Conservation (phyloP, 2,329 filamentous ascomycete genomes). For the Trichoderma oligosporum region DNA sequence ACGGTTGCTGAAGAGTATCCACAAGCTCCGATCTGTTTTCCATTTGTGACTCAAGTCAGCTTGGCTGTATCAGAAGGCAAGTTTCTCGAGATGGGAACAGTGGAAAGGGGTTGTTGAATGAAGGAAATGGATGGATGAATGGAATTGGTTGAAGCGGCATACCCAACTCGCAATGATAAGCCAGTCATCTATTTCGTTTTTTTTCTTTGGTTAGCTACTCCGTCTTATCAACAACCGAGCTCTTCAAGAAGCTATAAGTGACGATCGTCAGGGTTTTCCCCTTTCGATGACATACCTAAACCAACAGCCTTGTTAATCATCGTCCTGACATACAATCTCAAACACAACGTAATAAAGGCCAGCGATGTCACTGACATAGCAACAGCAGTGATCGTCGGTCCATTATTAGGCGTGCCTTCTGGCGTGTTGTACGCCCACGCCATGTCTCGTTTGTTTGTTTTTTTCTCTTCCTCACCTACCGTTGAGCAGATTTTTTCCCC, state of each 20-base stretch:
- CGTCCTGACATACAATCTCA: conserved; percentile 35
- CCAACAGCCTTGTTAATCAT: conserved; percentile 35
- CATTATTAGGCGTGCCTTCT: conserved; percentile 33
- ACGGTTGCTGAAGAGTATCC: conserved; percentile 36
- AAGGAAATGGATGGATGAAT: not conserved
- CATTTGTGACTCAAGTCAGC: not conserved
- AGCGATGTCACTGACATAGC: conserved; percentile 30
- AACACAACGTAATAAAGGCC: conserved; percentile 31
- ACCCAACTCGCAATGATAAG: conserved; percentile 29
- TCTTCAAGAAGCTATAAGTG: no score
- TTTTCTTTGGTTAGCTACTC: not conserved
- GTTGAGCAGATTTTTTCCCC: no score
- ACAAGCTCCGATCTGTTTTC: conserved; percentile 30
- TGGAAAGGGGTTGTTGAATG: no score
- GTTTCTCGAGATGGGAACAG: no score
- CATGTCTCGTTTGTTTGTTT: conserved; percentile 25
- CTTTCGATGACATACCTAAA: conserved; percentile 6
- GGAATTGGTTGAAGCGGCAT: no score
- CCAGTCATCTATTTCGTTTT: conserved; percentile 21
- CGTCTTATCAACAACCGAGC: not conserved
- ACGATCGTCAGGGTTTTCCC: not conserved
- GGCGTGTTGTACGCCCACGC: conserved; percentile 38
- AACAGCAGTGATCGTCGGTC: conserved; percentile 32
- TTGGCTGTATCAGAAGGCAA: no score
- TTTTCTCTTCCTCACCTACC: no score